Evolutionary conservation across 345 rosid genomes (phyloP).

Genomic region (Eucalyptus marginata): DNA sequence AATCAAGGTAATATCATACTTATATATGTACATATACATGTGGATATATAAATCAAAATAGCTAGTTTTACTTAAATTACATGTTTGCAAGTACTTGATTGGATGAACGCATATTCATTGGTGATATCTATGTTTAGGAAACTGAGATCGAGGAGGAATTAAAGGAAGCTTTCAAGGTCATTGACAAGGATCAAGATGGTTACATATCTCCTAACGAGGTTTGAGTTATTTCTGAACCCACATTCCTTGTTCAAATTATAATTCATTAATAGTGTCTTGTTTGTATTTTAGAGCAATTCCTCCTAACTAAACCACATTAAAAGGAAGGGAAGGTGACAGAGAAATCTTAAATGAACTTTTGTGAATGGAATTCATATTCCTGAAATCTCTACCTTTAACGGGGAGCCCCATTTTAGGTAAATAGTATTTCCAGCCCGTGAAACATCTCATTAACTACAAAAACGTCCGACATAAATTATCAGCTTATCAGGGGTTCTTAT

Average conservation of each 20-base stretch:
- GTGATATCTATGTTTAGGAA: slow-evolving; percentile 16
- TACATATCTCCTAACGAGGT: slow-evolving; percentile 54
- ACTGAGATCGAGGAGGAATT: slow-evolving; percentile 38
- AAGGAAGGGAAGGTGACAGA: not conserved
- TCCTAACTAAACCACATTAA: not conserved
- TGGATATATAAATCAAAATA: too few species aligned
- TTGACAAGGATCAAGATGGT: slow-evolving; percentile 62
- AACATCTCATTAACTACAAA: not conserved
- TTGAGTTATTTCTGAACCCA: not conserved
- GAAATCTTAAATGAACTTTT: not conserved
- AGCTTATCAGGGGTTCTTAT: not conserved
- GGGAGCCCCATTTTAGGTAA: not conserved
- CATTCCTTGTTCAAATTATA: not conserved
- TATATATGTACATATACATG: not conserved
- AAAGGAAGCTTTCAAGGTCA: slow-evolving; percentile 50
- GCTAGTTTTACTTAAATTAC: not conserved
- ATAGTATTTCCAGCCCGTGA: not conserved
- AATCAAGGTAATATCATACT: slow-evolving; percentile 28
- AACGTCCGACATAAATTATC: not conserved
- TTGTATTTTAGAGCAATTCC: not conserved
- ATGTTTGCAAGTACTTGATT: not conserved
- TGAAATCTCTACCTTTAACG: not conserved
- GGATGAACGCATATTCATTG: not conserved
- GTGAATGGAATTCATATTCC: not conserved
- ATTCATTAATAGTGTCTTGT: not conserved